Evolutionary conservation across 108 stramenopile species (phyloP), one percentile per base, ranked within the genome.

Genomic region (Nitzschia sp.): DNA sequence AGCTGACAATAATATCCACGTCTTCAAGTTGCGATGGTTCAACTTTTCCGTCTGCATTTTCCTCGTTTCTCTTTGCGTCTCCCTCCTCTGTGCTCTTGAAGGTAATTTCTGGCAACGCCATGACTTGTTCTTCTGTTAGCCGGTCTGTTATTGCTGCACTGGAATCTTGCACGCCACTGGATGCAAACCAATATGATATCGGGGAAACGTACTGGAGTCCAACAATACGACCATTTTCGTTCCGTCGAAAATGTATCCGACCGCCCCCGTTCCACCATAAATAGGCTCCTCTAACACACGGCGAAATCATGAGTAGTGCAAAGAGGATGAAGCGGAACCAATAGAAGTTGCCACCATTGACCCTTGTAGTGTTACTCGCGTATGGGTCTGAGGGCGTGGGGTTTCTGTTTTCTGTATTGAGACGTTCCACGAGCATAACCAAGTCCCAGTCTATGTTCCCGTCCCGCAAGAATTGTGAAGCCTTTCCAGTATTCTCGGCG

Each of bases 231-330:
- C 81, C 77, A 35, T 32, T 33, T 58, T 85, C 84, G 56, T 75
- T 75, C 23, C 81, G 70, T 1, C 81, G 76, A 26, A 82, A 61
- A 18, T 55, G 71, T 18, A 85, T 54, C 4, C 81, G 61, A 24
- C 84, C 84, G 38, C 84, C 84, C 29, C 77, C 84, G 1, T 66
- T 61, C 58, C 76, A 80, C 75, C 78, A 85, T 2, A 82, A 57
- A 53, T 77, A 81, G 0, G 51, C 55, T 5, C 68, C 78, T 25
- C 84, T 66, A 11, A 75, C 25, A 49, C 77, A 79, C 6, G 84
- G 84, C 13, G 84, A 79, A 9, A 79, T 13, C n/a, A 85, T 75
- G 30, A 85, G 28, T 24, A 85, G 53, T 5, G 78, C 69, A 73
- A 85, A 82, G 11, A 81, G 35, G 6, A 81, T 61, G 71, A 79